A percentile compares a stretch with the other conserved stretches of the same genome.
These are phyloP conservation scores for Austroboletus eburneus DNA, from an alignment of 768 basidiomycete genomes.

Conservation along the genomic window DNA sequence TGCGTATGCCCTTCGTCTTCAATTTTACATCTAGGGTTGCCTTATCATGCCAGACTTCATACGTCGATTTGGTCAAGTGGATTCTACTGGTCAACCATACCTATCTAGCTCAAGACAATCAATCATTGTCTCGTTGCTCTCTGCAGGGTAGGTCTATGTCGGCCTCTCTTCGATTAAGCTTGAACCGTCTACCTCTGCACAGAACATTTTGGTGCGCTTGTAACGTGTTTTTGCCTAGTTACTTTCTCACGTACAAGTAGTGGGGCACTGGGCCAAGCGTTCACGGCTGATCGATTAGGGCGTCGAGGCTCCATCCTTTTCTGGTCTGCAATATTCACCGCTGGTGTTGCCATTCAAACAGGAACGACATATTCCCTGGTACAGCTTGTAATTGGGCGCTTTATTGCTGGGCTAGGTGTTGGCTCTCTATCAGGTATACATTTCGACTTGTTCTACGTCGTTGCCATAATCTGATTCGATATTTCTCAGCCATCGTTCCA, in stretches of 20 bases:
- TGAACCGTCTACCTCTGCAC: not conserved
- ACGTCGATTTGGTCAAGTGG: constrained; percentile 56
- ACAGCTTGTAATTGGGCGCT: constrained; percentile 71
- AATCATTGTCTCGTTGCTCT: constrained; percentile 74
- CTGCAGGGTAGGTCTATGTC: constrained; percentile 50
- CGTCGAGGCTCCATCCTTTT: constrained; percentile 70
- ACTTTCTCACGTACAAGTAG: constrained; percentile 26
- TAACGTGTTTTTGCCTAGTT: not conserved
- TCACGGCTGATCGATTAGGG: constrained; percentile 71
- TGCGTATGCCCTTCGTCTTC: not conserved
- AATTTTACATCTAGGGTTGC: constrained; percentile 48
- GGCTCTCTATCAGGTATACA: constrained; percentile 68
- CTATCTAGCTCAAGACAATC: constrained; percentile 64
- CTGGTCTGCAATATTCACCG: constrained; percentile 71
- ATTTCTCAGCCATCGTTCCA: constrained; percentile 46
- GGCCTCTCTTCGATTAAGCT: not conserved
- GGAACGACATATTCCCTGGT: constrained; percentile 54
- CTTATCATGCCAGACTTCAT: constrained; percentile 79
- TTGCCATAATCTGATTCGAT: not conserved
- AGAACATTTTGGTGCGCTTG: constrained; percentile 50
- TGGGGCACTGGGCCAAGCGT: constrained; percentile 65
- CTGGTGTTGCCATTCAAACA: constrained; percentile 67
- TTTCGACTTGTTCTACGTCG: not conserved
- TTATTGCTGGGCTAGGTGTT: constrained; percentile 73
- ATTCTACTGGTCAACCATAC: constrained; percentile 42